Base-by-base conservation (phyloP, 345 rosid genomes). In the Euphorbia tirucalli region DNA sequence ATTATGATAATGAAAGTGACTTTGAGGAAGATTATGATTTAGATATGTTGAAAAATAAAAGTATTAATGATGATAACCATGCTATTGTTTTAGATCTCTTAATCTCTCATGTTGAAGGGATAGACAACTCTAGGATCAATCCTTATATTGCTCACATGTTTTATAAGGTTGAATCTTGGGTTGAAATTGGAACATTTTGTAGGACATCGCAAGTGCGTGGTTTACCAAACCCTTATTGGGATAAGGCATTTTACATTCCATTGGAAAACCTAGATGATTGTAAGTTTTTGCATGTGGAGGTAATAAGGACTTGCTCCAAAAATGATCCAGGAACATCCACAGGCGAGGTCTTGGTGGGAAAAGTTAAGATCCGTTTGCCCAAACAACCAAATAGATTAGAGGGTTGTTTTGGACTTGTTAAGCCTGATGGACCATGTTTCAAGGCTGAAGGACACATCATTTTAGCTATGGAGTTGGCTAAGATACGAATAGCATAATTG, bases 321-420 rank as follows among this genome's bases (percentile, higher is more conserved):
- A 1, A 39, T 2, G 73, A 68, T 24, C 76, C 70, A 27, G 73
- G 80, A 41, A 52, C 73, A n/a, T 68, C 76, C 6, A 71, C 0
- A 0, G 71, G 71, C 1, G 22, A 7, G 21, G 35, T 7, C 10
- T 8, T 72, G 9, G 75, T 76, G 35, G 79, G 79, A 1, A 60
- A 65, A 59, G 48, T 48, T 5, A 24, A 10, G 44, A 55, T 76
- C 30, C 75, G 71, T 2, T 25, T 76, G 24, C 71, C 66, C 1
- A 0, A 44, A 18, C 1, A 31, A 8, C 22, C 39, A 2, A 7
- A 6, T 43, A 37, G 7, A 64, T 35, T 32, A n/a, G 11, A 3
- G 11, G 71, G 68, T 4, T 19, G 46, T 11, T 76, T 59, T 48
- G 68, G 52, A 56, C 64, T 76, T 1, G 61, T 48, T 14, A 37